Percentiles rank a stretch among this genome's conserved stretches.
These are phyloP conservation scores for Lepiota brunneoincarnata DNA, from an alignment of 768 basidiomycete species.

Conservation along the genomic window DNA sequence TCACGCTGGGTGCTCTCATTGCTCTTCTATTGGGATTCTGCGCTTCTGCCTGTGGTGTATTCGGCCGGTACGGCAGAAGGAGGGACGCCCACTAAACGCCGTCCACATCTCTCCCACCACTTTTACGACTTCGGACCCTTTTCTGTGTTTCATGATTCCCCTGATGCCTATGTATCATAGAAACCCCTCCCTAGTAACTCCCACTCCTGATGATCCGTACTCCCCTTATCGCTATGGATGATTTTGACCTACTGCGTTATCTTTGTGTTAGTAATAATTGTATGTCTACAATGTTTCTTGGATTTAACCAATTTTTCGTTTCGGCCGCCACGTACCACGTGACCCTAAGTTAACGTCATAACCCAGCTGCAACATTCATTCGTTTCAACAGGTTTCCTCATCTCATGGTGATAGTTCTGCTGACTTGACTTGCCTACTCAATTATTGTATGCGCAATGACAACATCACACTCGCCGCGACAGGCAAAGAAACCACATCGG, in stretches of 20 bases:
- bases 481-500: constrained; percentile 3
- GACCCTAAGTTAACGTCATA: too few relatives aligned
- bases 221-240: neutral
- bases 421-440: neutral
- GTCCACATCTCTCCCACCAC: neutral
- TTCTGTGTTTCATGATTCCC: neutral
- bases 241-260: neutral
- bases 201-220: neutral
- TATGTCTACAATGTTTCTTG: neutral
- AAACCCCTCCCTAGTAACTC: neutral
- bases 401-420: too few relatives aligned
- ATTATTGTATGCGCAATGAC: neutral
- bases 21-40: constrained; percentile 68
- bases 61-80: constrained; percentile 57
- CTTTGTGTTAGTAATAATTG: neutral
- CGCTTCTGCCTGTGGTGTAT: constrained; percentile 61
- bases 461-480: neutral
- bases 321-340: too few relatives aligned
- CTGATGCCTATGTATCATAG: neutral
- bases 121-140: neutral
- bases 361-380: too few relatives aligned
- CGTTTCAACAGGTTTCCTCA: too few relatives aligned
- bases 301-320: too few relatives aligned
- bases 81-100: constrained; percentile 23
- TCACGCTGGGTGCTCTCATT: constrained; percentile 71